Conservation (phyloP, 805 yeast species). For the Candida stauntonica region DNA sequence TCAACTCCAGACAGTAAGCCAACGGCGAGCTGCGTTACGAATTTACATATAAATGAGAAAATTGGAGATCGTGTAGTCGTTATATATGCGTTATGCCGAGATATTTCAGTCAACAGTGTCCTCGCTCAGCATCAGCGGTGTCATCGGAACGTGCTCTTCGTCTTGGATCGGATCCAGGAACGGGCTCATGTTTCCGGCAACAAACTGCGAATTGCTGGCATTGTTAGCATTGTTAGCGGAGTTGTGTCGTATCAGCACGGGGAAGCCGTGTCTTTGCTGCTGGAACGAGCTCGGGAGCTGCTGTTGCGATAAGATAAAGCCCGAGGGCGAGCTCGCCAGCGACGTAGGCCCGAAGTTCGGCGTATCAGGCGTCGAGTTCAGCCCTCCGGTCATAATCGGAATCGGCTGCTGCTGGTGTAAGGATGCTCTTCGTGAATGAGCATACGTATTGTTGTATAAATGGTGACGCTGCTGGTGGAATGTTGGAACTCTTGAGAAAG, state of each 20-base stretch:
- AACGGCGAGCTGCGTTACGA: too few relatives aligned
- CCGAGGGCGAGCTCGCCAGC: constrained; percentile 21
- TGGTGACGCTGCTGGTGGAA: constrained; percentile 23
- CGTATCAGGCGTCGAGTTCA: constrained; percentile 16
- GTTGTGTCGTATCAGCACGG: constrained; percentile 14
- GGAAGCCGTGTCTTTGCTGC: constrained; percentile 17
- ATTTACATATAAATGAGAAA: too few relatives aligned
- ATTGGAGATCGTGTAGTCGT: not conserved
- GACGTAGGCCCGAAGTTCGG: constrained; percentile 25
- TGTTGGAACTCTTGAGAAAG: constrained; percentile 15
- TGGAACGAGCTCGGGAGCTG: constrained; percentile 18
- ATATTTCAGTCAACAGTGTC: not conserved
- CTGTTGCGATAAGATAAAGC: constrained; percentile 20
- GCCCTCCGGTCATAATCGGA: constrained; percentile 3
- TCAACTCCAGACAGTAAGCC: constrained; percentile 83
- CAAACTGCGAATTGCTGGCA: not conserved
- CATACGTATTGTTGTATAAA: constrained; percentile 8
- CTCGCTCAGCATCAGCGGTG: constrained; percentile 21
- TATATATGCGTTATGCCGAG: too few relatives aligned
- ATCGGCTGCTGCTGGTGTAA: constrained; percentile 16
- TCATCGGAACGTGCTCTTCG: constrained; percentile 23
- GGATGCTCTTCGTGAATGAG: constrained; percentile 7
- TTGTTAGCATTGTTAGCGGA: not conserved
- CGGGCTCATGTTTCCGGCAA: constrained; percentile 21
- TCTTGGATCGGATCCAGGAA: constrained; percentile 18